Percentiles rank a stretch among this genome's conserved stretches.
Evolutionary conservation across 306 rosid species (phyloP).

Genomic region (Hippophae gyantsensis): DNA sequence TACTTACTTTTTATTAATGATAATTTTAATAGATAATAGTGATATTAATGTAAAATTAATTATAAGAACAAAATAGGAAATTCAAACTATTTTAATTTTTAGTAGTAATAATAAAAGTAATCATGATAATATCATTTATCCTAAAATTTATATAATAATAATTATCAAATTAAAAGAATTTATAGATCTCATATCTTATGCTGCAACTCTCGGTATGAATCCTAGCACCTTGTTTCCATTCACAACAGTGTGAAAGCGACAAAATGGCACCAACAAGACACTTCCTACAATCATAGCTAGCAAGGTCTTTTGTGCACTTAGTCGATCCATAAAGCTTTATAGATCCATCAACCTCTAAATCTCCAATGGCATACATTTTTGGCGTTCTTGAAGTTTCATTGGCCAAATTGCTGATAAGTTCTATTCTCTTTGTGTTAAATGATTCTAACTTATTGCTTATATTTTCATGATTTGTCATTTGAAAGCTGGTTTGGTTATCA

Average conservation of each 20-base stretch:
- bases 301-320: not conserved
- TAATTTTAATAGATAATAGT: too few species aligned
- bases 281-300: not conserved
- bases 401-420: not conserved
- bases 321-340: not conserved
- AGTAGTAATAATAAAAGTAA: too few species aligned
- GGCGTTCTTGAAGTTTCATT: not conserved
- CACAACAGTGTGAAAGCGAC: not conserved
- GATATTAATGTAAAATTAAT: too few species aligned
- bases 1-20: too few species aligned
- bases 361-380: not conserved
- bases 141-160: too few species aligned
- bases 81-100: too few species aligned
- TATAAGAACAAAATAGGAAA: too few species aligned
- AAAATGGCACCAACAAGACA: not conserved
- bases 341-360: not conserved
- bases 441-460: not conserved
- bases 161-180: not conserved
- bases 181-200: not conserved
- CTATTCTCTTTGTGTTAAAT: not conserved
- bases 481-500: not conserved
- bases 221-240: not conserved
- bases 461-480: not conserved
- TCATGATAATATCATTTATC: too few species aligned
- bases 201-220: slow-evolving; percentile 2